Base-by-base conservation (phyloP, 345 rosid genomes). In the Orychophragmus violaceus region DNA sequence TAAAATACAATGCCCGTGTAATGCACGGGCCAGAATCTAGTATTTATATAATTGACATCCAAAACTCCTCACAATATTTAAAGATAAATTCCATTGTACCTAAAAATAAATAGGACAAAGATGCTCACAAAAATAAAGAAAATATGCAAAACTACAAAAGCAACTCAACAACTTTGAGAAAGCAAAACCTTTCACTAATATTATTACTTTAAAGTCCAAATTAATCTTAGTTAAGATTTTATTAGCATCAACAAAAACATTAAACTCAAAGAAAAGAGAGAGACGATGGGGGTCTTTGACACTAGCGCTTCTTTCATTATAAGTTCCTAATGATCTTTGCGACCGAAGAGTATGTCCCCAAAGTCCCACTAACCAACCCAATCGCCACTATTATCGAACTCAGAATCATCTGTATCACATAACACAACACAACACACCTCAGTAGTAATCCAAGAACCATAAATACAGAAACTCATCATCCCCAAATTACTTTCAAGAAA, bases 301-400 rank as follows among this genome's bases (percentile, higher is more conserved):
- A 18, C 59, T 37, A n/a, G 46, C 53, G 36, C 12, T 17, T 41
- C 62, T 58, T 55, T 75, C 75, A 70, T 76, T 71, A n/a, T n/a
- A n/a, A 87, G 29, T 51, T 62, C 65, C 71, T 60, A 14, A 36
- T 70, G 28, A 89, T 83, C 63, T 65, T 50, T 14, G 71, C 65
- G 30, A 91, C 41, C 0, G 98, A 59, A 50, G 87, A 79, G 57
- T 83, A 89, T 13, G 96, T 81, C 62, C 96, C 98, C 32, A 85
- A 19, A n/a, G 68, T 35, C 6, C 89, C 89, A 74, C 87, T 77
- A 11, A 77, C 27, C 35, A 81, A 14, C 37, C 96, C 98, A 37
- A 80, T 32, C 24, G 49, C 82, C 57, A 66, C 77, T 3, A 81
- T 55, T 22, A 62, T 44, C 1, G 66, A 23, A 39, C 95, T 81